These are phyloP conservation scores for Wickerhamiella infanticola DNA, from an alignment of 1,139 yeast species.

Conservation along the genomic window DNA sequence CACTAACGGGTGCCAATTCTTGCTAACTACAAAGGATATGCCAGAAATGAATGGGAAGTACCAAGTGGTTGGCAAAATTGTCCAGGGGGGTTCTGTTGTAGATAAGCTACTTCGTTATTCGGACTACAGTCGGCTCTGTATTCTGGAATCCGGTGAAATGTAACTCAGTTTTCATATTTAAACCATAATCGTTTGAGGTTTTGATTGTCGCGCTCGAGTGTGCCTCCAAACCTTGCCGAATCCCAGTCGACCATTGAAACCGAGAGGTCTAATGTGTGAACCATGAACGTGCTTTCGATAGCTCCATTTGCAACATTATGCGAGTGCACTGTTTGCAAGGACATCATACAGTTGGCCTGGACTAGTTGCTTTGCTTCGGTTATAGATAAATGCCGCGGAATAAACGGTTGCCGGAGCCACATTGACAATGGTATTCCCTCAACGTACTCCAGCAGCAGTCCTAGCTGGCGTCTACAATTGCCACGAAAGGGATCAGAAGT, in stretches of 20 bases:
- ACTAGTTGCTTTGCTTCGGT: neutral
- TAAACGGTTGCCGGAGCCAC: constrained; percentile 8
- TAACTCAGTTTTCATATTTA: neutral
- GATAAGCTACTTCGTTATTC: neutral
- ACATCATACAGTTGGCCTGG: neutral
- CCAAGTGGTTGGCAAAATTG: neutral
- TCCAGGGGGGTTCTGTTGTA: neutral
- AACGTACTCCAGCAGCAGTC: constrained; percentile 12
- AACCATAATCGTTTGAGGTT: neutral
- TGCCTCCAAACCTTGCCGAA: neutral
- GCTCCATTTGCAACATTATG: neutral
- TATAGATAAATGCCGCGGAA: neutral
- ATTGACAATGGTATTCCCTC: constrained; percentile 7
- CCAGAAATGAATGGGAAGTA: neutral
- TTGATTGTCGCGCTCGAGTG: neutral
- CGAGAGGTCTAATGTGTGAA: neutral
- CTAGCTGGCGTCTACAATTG: constrained; percentile 9
- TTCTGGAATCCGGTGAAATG: neutral
- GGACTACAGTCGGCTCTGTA: neutral
- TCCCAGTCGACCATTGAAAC: neutral
- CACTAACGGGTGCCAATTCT: constrained; percentile 30
- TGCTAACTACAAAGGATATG: constrained; percentile 15
- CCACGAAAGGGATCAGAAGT: constrained; percentile 13
- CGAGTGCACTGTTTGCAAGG: neutral
- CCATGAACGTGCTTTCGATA: neutral